Evolutionary conservation across 768 basidiomycete genomes (phyloP), one percentile per base, ranked within the genome.

Genomic region (Xanthoconium stramineum): DNA sequence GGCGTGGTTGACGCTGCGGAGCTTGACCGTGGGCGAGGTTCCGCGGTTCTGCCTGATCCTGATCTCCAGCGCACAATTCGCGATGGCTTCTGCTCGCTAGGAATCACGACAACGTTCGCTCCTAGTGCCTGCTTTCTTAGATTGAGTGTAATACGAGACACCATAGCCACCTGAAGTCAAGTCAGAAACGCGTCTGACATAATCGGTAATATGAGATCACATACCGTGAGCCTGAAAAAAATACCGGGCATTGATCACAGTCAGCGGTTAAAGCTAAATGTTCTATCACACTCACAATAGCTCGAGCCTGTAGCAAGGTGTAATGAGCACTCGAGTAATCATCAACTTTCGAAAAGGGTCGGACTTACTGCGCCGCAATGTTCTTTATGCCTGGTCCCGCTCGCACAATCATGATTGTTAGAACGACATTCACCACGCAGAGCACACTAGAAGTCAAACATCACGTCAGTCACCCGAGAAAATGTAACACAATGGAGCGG

Each of bases 101-200:
- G 33, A 20, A 17, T 15, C 8, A 30, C 13, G 35, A 10, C 12
- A 5, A 50, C 5, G 2, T 33, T 30, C 11, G 38, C 42, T 32
- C 30, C 44, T 10, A 19, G 17, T 6, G 33, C 51, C 39, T 67
- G 71, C 66, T 79, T 81, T 68, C 73, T 80, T 11, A 86, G 74
- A 65, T 80, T 82, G 28, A 86, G 76, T 2, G 85, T 86, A 47
- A 87, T 86, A 9, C 85, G 78, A 3, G 83, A 85, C 78, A 86
- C 84, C 82, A 86, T 87, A 0, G 83, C 75, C 12, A 86, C 82
- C 69, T 80, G 63, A 30, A 65, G 20, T 56, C 13, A 19, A 37
- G 37, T 47, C 35, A 7, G 32, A 40, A 51, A 32, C 24, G 55
- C 35, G 38, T 36, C 39, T 39, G 24, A 3, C 29, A 9, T 14